Percentiles rank a stretch among this genome's conserved stretches.
phyloP scores from a whole-genome alignment of 2,329 filamentous ascomycete genomes.

The Sarocladiaceae sp. region DNA sequence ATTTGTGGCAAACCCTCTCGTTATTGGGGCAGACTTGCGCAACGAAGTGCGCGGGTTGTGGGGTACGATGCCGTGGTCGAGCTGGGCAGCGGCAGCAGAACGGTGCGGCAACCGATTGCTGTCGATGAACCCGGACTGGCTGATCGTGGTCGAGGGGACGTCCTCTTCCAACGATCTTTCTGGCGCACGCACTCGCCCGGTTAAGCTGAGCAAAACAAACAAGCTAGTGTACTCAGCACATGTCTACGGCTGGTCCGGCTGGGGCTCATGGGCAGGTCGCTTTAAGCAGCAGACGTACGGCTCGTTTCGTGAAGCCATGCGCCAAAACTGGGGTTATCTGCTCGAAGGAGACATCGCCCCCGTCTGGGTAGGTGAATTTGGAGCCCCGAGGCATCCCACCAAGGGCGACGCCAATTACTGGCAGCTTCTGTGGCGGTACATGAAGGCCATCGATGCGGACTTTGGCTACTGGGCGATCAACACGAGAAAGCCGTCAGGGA shows the following conservation, averaged over 20 bases:
- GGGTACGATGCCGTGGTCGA: constrained; percentile 64
- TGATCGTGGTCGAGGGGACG: constrained; percentile 65
- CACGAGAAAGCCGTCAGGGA: constrained; percentile 56
- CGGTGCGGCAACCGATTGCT: constrained; percentile 58
- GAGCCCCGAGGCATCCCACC: constrained; percentile 49
- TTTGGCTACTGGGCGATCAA: constrained; percentile 71
- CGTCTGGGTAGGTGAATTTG: constrained; percentile 67
- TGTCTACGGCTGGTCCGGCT: constrained; percentile 67
- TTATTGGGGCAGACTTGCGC: constrained; percentile 63
- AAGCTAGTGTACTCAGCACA: constrained; percentile 64
- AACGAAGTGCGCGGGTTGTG: constrained; percentile 67
- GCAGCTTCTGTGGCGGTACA: constrained; percentile 56
- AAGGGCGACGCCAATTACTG: constrained; percentile 61
- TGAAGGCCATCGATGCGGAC: constrained; percentile 55
- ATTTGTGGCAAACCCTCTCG: constrained; percentile 53
- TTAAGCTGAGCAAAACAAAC: constrained; percentile 50
- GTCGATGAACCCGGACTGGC: constrained; percentile 56
- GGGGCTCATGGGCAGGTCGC: constrained; percentile 56
- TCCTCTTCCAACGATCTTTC: constrained; percentile 63
- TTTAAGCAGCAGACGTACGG: constrained; percentile 57
- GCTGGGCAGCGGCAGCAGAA: constrained; percentile 62
- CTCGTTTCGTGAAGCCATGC: constrained; percentile 61
- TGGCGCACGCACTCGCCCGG: constrained; percentile 49
- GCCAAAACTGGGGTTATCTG: constrained; percentile 62
- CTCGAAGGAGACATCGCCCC: constrained; percentile 42